Evolutionary conservation across 176 grass and related monocot species (phyloP).

Genomic region (Avena eriantha): DNA sequence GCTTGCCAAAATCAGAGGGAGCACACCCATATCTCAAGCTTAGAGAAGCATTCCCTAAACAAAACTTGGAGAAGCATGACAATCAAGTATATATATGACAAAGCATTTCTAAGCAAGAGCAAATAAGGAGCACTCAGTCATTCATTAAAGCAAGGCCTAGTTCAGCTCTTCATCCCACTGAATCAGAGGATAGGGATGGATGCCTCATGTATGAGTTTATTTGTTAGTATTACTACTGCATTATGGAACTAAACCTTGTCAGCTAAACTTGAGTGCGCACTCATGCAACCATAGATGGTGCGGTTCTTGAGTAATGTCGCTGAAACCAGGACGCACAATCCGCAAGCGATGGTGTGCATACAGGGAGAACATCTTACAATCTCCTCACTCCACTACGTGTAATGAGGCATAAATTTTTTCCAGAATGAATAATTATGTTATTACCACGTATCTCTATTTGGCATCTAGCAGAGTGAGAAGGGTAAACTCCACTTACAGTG

Average conservation of each 20-base stretch:
- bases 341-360: slow-evolving; percentile 52
- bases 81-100: too few relatives aligned
- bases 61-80: too few relatives aligned
- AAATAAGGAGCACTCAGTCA: too few relatives aligned
- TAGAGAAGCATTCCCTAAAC: too few relatives aligned
- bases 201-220: slow-evolving; percentile 36
- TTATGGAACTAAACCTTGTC: slow-evolving; percentile 20
- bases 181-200: background rate
- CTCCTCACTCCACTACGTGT: too few relatives aligned
- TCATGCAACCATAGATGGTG: slow-evolving; percentile 49
- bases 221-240: slow-evolving; percentile 31
- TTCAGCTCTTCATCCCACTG: too few relatives aligned
- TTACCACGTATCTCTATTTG: background rate
- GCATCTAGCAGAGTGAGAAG: slow-evolving; percentile 42
- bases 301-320: slow-evolving; percentile 46
- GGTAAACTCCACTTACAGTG: slow-evolving; percentile 48
- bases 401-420: too few relatives aligned
- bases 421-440: too few relatives aligned
- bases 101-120: too few relatives aligned
- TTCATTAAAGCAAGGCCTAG: too few relatives aligned
- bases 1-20: too few relatives aligned
- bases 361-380: slow-evolving; percentile 50
- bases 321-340: slow-evolving; percentile 45
- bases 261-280: slow-evolving; percentile 45
- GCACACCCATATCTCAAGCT: too few relatives aligned